Evolutionary conservation across 1,139 yeast species (phyloP), one percentile per base, ranked within the genome.

Genomic region (Blastobotrys ciferrii): DNA sequence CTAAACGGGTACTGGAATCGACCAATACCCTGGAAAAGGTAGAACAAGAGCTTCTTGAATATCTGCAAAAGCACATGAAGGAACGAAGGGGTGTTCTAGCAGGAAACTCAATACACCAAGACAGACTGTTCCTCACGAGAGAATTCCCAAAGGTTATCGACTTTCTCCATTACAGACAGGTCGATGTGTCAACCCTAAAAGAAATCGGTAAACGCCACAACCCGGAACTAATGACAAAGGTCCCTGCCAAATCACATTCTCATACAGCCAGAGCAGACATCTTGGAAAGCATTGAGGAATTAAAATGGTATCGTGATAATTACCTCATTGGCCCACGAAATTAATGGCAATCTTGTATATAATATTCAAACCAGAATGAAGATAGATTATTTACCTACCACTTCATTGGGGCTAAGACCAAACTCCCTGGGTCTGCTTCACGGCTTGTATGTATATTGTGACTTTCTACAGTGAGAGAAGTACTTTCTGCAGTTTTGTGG

Each of bases 51-150:
- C 68, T 94, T 46, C 65, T 83, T 47, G 72, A 63, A 3, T 92
- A 87, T 63, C 70, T 94, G 43, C 66, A 74, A 55, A 71, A 71
- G 53, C 78, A 75, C 58, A 73, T 87, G 11, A 78, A 80, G 1
- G 74, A 71, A 6, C 72, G 78, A 5, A 62, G 66, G 3, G 96
- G 87, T 1, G 68, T 92, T 0, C 69, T 94, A 52, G 96, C 96
- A 0, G 99, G 99, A 1, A 92, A 91, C 61, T 78, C 95, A 0
- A 81, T 94, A 20, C 97, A 94, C 65, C 85, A 88, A 82, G 99
- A 94, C 66, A 78, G 89, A 52, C 74, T 85, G 50, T 94, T 92
- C 68, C 78, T 94, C 85, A 71, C 81, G 64, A 75, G 79, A 45
- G 96, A 92, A 60, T 82, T 92, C 69, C 98, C 98, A 1, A 65